These are phyloP conservation scores for Mycosphaerella sp. DNA, from an alignment of 2,329 filamentous ascomycete genomes.

Conservation along the genomic window DNA sequence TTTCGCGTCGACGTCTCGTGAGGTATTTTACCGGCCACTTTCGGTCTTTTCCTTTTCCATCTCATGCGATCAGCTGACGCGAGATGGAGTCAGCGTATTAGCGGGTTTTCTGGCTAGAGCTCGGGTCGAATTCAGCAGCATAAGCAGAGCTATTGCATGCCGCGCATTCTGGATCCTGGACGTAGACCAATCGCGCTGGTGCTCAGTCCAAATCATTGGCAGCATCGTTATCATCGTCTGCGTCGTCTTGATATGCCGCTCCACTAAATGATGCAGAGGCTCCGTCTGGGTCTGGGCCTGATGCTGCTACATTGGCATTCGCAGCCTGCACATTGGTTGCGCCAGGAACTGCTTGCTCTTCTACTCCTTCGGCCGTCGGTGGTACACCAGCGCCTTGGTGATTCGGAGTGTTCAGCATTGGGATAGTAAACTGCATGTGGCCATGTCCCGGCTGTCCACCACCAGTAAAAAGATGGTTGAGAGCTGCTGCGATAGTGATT, in stretches of 20 bases:
- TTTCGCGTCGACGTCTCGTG: too few relatives aligned
- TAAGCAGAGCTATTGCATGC: too few relatives aligned
- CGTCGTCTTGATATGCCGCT: too few relatives aligned
- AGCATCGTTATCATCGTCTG: background rate
- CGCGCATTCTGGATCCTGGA: too few relatives aligned
- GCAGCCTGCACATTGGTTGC: background rate
- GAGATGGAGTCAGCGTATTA: too few relatives aligned
- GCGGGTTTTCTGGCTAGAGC: too few relatives aligned
- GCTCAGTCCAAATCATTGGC: background rate
- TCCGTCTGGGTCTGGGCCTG: background rate
- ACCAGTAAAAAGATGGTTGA: background rate
- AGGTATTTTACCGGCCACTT: too few relatives aligned
- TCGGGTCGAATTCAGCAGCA: too few relatives aligned
- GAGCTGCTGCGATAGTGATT: background rate
- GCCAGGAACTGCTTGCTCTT: background rate
- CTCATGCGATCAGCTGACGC: too few relatives aligned
- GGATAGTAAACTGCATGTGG: background rate
- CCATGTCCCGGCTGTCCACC: background rate
- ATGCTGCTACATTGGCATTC: background rate
- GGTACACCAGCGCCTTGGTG: background rate
- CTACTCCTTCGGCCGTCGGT: background rate
- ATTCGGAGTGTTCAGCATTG: background rate
- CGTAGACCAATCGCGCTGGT: too few relatives aligned
- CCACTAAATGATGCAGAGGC: background rate
- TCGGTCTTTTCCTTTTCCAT: too few relatives aligned